Evolutionary conservation across 805 yeast genomes (phyloP).

Genomic region (Clavispora phyllophila): DNA sequence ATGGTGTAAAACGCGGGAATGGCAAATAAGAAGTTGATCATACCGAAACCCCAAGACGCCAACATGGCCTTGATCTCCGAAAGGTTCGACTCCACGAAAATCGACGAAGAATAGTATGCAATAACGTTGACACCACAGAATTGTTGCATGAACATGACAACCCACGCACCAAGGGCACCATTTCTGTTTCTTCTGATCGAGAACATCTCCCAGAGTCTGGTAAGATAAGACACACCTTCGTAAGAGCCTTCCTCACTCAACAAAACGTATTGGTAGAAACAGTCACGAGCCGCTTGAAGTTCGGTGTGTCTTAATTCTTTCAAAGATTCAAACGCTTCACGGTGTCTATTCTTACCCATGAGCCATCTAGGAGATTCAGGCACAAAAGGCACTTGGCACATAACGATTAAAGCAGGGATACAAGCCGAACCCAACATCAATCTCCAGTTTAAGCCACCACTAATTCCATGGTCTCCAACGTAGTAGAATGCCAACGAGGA

Average conservation of each 20-base stretch:
- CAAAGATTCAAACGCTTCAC: conserved; percentile 48
- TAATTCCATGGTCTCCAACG: conserved; percentile 43
- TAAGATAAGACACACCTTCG: conserved; percentile 38
- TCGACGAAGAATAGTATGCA: conserved; percentile 78
- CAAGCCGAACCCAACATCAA: conserved; percentile 61
- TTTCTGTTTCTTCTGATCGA: conserved; percentile 77
- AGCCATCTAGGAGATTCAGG: conserved; percentile 75
- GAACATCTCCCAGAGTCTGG: conserved; percentile 53
- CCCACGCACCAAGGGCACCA: conserved; percentile 74
- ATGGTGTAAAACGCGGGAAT: conserved; percentile 78
- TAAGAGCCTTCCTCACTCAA: conserved; percentile 58
- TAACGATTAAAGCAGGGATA: conserved; percentile 51
- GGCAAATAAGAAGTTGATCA: conserved; percentile 74
- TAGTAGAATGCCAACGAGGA: conserved; percentile 55
- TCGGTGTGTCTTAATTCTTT: conserved; percentile 39
- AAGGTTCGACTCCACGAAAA: conserved; percentile 66
- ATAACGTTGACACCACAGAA: conserved; percentile 88
- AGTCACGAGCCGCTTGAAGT: conserved; percentile 60
- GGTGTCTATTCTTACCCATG: conserved; percentile 46
- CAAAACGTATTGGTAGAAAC: conserved; percentile 53
- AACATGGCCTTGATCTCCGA: conserved; percentile 56
- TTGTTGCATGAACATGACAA: conserved; percentile 87
- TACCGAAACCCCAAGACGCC: conserved; percentile 86
- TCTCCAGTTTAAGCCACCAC: conserved; percentile 52
- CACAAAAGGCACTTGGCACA: conserved; percentile 46